Evolutionary conservation across 768 basidiomycete genomes (phyloP), one percentile per base, ranked within the genome.

Genomic region (Mycena haematopus): DNA sequence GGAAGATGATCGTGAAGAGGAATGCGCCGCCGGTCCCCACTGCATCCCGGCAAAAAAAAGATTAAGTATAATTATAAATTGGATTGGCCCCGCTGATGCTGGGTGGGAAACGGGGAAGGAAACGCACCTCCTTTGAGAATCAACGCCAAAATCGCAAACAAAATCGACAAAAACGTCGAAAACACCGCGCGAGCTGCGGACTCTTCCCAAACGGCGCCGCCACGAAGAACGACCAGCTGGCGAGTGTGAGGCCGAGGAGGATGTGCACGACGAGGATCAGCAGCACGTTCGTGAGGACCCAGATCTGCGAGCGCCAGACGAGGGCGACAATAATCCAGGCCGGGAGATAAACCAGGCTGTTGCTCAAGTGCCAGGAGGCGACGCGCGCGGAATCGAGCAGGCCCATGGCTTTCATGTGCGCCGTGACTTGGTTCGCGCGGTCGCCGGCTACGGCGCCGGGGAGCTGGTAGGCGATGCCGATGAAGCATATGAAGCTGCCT

Each of bases 331-430:
- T 79, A 49, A 92, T 76, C 91, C 92, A 93, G 1, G 87, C 89
- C 0, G 91, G 91, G 25, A 93, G 82, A 70, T 93, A 93, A 1
- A 83, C 81, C 3, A 88, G 65, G 3, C 86, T 88, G 45, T 88
- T 77, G 65, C 86, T 85, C 42, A 86, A 22, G 68, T 91, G 88
- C 92, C 92, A 93, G 2, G 82, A 80, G 83, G 86, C 62, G 51
- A 90, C 83, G 38, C 90, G 81, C 14, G 91, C 89, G 0, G 85
- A 85, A 68, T 92, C 90, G 8, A 83, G 73, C 15, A 92, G 79
- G 9, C 92, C 92, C 92, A 93, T 93, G 3, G 85, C 90, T 69
- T 88, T 88, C 80, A 93, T 84, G 69, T 93, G 90, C 9, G 84
- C 76, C 0, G 92, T 91, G 33, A 93, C 72, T 17, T 83, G 74